Evolutionary conservation across 1,139 yeast species (phyloP), one percentile per base, ranked within the genome.

Genomic region (Yamadazyma membranifaciens): DNA sequence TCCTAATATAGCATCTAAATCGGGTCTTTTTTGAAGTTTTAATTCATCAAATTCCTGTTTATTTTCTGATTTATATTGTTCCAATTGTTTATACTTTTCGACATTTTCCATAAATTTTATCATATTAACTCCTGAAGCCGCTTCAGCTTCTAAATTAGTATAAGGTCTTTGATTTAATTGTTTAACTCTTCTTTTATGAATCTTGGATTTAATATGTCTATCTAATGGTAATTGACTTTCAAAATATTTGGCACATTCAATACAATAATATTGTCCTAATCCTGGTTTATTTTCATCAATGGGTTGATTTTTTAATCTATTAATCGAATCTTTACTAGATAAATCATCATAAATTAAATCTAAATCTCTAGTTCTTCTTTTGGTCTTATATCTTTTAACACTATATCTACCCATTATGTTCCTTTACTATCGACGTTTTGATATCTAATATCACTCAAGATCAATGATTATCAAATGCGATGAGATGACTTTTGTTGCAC

Each of bases 251-350:
- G 95, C 95, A 72, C 98, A 92, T 50, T 89, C 95, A 43, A 92
- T 76, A 64, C 98, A 92, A 63, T 88, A 92, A 63, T 81, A 85
- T 65, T 92, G 98, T 13, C 97, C 98, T 51, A 92, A 67, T 3
- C 98, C 98, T 1, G 97, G 92, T 59, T 84, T 84, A 38, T 81
- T 81, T 65, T 91, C 98, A 62, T 92, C 97, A 43, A 87, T 63
- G 10, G 88, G 86, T 64, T 91, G 98, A 59, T 87, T 80, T 59
- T 85, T 78, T 45, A 91, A 70, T 38, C 73, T 68, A 38, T 72
- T 61, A 41, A 88, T 83, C 17, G 83, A 68, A 40, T 83, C 84
- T 40, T 78, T 73, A 12, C 80, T 66, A 6, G 84, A 69, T 46
- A 92, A 64, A 57, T 92, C 98, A 35, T 80, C 73, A 57, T 84